Base-by-base conservation (phyloP, 148 eudicot species). In the Nepenthes mirabilis region DNA sequence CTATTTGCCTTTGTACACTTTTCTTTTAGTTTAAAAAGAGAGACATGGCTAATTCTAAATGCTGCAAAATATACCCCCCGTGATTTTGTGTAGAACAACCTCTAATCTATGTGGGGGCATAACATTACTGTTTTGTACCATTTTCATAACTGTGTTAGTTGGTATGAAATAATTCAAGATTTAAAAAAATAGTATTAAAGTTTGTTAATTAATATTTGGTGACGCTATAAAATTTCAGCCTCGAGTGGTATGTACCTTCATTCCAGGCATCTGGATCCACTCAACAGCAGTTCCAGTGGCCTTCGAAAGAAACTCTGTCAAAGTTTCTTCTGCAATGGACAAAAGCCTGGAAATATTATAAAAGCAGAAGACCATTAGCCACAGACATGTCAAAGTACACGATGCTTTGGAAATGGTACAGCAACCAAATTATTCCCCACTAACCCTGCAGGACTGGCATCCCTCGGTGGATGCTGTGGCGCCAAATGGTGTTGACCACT, bases 261-360 rank as follows among this genome's bases (percentile, higher is more conserved):
- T 90, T 87, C 97, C 95, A 90, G 95, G 91, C 97, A 90, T 84
- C 81, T 86, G 97, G 91, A 90, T 91, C 97, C 97, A 90, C 95
- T 90, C 97, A 48, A 90, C 86, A 75, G 95, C 95, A 66, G 97
- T 90, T 86, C 95, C 91, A 82, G 97, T 90, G 62, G 97, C 97
- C 95, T 90, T 90, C 54, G 97, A 90, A 75, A 90, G 88, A 90
- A 90, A 87, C 91, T 90, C 97, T 83, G 94, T 72, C 81, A 90
- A 90, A 90, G 94, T 90, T 63, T 90, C 97, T 80, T 89, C 94
- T 86, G 97, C 97, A 83, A 89, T 89, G 83, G 97, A 86, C 90
- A 90, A 75, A 79, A 86, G 95, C 72, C 97, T 87, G 83, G 37
- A 65, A 49, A 61, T 54, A 68, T 51, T 43, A 72, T 36, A 72